Conservation (phyloP, 345 rosid species). For the Moricandia moricandioides region DNA sequence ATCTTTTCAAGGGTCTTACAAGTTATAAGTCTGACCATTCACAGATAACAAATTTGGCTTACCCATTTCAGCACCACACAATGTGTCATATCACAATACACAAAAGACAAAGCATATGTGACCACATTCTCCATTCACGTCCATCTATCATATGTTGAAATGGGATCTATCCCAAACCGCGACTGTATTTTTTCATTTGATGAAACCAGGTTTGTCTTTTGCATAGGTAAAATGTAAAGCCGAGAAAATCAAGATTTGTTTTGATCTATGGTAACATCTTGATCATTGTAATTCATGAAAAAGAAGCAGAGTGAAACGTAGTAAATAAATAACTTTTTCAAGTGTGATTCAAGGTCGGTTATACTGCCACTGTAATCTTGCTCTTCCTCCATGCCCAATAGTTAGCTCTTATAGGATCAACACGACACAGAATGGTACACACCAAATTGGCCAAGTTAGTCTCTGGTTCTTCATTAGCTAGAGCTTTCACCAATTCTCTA, state of each 20-base stretch:
- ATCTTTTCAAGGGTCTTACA: background rate
- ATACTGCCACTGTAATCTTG: constrained; percentile 42
- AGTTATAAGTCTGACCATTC: constrained; percentile 29
- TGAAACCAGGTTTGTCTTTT: too few species aligned
- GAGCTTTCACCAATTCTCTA: constrained; percentile 49
- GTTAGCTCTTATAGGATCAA: constrained; percentile 68
- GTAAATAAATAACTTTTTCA: background rate
- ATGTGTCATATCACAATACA: background rate
- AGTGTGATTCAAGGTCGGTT: background rate
- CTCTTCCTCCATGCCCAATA: constrained; percentile 81
- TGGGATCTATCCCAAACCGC: constrained; percentile 3
- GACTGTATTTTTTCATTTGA: background rate
- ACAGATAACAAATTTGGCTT: constrained; percentile 1
- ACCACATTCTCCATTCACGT: constrained; percentile 24
- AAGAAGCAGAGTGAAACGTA: background rate
- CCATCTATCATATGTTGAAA: constrained; percentile 9
- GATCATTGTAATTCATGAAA: background rate
- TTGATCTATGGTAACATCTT: background rate
- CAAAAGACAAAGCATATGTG: constrained; percentile 14
- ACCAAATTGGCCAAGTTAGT: constrained; percentile 48
- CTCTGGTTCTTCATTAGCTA: constrained; percentile 41
- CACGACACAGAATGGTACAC: constrained; percentile 55
- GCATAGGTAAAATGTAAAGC: background rate
- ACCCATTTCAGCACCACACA: constrained; percentile 19
- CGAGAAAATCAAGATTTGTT: background rate